A percentile compares a stretch with the other conserved stretches of the same genome.
These are phyloP conservation scores for Diaporthe longicolla DNA, from an alignment of 2,329 filamentous ascomycete species.

Conservation along the genomic window DNA sequence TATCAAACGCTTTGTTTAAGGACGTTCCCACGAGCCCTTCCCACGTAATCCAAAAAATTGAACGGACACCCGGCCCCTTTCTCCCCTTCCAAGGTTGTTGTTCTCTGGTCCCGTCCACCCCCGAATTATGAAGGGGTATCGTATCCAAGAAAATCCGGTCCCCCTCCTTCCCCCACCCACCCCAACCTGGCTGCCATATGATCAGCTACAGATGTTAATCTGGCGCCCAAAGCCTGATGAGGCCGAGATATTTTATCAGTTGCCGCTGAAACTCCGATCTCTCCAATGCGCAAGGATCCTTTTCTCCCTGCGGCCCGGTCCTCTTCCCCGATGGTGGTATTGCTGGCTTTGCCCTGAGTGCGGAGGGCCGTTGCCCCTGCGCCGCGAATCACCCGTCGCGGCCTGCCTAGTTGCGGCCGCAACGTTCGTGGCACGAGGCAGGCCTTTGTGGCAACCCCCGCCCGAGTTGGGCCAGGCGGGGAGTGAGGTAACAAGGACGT, in stretches of 20 bases:
- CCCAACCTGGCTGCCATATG: background rate
- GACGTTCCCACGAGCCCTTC: background rate
- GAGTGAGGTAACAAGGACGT: background rate
- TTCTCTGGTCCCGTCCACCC: background rate
- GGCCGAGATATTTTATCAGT: background rate
- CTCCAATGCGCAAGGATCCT: background rate
- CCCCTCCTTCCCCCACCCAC: background rate
- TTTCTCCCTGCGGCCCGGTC: background rate
- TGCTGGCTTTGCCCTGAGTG: background rate
- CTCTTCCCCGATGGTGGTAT: background rate
- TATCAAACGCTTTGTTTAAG: background rate
- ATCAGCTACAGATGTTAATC: background rate
- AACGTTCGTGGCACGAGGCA: background rate
- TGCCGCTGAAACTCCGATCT: background rate
- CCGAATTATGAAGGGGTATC: background rate
- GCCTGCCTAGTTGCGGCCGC: slow-evolving; percentile 1
- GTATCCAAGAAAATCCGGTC: background rate
- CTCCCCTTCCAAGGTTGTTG: background rate
- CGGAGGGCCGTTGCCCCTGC: background rate
- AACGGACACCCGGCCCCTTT: background rate
- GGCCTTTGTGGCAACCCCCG: background rate
- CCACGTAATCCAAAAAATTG: background rate
- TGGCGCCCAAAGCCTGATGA: background rate
- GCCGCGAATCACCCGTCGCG: background rate
- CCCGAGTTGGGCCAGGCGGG: background rate